phyloP scores from a whole-genome alignment of 345 rosid species.

The Theobroma cacao region DNA sequence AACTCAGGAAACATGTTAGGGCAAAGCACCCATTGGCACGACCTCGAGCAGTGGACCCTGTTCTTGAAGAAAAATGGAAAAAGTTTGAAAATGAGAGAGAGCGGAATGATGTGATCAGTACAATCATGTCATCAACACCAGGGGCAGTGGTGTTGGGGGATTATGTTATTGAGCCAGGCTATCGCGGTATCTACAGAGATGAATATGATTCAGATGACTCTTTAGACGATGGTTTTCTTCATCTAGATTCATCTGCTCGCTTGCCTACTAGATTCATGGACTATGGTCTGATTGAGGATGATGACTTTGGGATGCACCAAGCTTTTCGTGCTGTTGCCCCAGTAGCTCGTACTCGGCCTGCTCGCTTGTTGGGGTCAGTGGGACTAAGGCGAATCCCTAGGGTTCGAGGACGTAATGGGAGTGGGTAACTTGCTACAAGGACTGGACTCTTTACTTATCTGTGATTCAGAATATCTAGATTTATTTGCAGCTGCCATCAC shows the following conservation, averaged over 20 bases:
- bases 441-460: background rate
- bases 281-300: conserved; percentile 36
- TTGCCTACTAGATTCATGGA: conserved; percentile 30
- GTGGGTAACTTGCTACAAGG: background rate
- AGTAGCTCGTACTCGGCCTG: conserved; percentile 23
- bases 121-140: conserved; percentile 69
- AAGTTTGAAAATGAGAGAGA: conserved; percentile 66
- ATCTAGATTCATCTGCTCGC: conserved; percentile 36
- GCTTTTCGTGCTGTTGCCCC: conserved; percentile 34
- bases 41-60: conserved; percentile 79
- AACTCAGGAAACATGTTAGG: conserved; percentile 77
- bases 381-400: background rate
- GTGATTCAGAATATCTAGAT: background rate
- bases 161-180: conserved; percentile 78
- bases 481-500: background rate
- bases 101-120: conserved; percentile 67
- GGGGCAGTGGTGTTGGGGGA: conserved; percentile 84
- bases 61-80: conserved; percentile 72
- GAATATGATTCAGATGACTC: conserved; percentile 58
- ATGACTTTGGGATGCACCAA: conserved; percentile 33
- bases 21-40: conserved; percentile 71
- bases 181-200: conserved; percentile 12
- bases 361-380: background rate
- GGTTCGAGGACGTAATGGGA: background rate
- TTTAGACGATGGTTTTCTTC: conserved; percentile 29